phyloP scores from a whole-genome alignment of 1,284 basidiomycete species.

The Coniferiporia sulphurascens region DNA sequence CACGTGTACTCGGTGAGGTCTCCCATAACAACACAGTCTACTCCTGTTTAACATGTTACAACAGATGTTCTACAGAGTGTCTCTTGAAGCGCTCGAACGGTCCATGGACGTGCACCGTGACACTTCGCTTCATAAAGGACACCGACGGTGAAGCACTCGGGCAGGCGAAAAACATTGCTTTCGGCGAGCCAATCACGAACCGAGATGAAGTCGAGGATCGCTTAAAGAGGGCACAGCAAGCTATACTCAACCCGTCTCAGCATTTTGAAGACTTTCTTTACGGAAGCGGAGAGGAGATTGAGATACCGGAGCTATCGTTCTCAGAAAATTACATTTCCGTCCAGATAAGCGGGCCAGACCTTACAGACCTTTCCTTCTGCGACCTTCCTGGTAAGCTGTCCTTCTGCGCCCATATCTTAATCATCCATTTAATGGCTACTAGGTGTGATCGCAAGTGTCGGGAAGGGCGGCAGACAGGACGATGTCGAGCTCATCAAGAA shows the following conservation, averaged over 20 bases:
- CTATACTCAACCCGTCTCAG: constrained; percentile 60
- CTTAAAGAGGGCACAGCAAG: constrained; percentile 64
- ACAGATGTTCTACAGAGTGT: constrained; percentile 65
- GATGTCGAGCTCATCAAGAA: constrained; percentile 63
- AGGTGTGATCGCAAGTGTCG: constrained; percentile 39
- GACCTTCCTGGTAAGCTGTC: constrained; percentile 55
- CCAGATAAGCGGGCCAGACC: constrained; percentile 59
- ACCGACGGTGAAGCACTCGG: constrained; percentile 34
- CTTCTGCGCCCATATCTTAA: not conserved
- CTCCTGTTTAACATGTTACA: constrained; percentile 25
- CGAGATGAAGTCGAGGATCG: constrained; percentile 57
- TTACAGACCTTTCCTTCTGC: constrained; percentile 68
- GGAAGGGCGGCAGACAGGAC: constrained; percentile 31
- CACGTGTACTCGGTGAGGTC: constrained; percentile 58
- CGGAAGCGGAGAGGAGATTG: no score
- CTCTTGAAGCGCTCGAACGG: constrained; percentile 42
- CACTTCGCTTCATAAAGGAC: constrained; percentile 48
- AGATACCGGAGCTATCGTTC: constrained; percentile 34
- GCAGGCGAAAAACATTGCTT: constrained; percentile 32
- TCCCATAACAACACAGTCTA: not conserved
- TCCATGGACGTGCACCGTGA: constrained; percentile 50
- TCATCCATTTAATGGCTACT: constrained; percentile 48
- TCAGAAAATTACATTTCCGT: constrained; percentile 61
- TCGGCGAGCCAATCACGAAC: constrained; percentile 49
- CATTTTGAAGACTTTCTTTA: constrained; percentile 34